These are phyloP conservation scores for Corylus heterophylla DNA, from an alignment of 306 rosid species.

Conservation along the genomic window DNA sequence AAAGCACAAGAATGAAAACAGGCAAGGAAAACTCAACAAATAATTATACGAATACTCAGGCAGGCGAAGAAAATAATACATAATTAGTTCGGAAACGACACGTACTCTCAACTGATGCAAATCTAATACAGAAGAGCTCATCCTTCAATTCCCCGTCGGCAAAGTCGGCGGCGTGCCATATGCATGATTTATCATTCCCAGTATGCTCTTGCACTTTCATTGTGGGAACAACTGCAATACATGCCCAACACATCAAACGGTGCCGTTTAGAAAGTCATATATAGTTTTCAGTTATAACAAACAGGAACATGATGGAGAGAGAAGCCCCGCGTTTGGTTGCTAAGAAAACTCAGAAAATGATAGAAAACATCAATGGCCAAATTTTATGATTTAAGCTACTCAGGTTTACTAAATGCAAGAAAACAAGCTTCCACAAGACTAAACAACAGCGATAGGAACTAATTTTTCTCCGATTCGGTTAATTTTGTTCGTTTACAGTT, in stretches of 20 bases:
- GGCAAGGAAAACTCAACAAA: too few relatives aligned
- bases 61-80: not conserved
- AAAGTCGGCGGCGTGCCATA: constrained; percentile 32
- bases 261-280: not conserved
- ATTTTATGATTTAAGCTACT: not conserved
- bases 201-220: constrained; percentile 30
- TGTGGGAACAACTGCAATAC: constrained; percentile 19
- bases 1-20: too few relatives aligned
- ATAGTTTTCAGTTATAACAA: too few relatives aligned
- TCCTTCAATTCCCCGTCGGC: constrained; percentile 26
- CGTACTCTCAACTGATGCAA: constrained; percentile 21
- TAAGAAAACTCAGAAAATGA: too few relatives aligned
- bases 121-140: constrained; percentile 26
- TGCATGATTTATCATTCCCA: constrained; percentile 27
- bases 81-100: not conserved
- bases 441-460: not conserved
- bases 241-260: not conserved
- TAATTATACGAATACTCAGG: not conserved
- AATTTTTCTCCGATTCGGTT: not conserved
- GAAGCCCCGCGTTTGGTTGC: too few relatives aligned
- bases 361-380: not conserved
- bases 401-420: not conserved
- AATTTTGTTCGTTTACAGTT: not conserved
- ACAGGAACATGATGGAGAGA: not conserved
- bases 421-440: not conserved